Percentiles rank a stretch among this genome's conserved stretches.
Evolutionary conservation across 495 filamentous ascomycete genomes (phyloP).

Genomic region (Penicillium arizonense): DNA sequence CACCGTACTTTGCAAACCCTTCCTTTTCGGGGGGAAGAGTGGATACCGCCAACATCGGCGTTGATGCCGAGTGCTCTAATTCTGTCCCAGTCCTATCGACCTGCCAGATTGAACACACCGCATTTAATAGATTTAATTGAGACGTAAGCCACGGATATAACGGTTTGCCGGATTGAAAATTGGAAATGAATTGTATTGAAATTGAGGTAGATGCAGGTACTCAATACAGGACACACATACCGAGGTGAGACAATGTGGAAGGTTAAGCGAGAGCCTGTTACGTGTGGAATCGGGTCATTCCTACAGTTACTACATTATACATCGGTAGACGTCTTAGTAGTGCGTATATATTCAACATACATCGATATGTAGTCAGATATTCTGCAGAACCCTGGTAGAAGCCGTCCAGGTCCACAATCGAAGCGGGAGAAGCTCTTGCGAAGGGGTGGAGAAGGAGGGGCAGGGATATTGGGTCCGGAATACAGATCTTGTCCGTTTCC

Average conservation of each 20-base stretch:
- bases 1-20: conserved; percentile 26
- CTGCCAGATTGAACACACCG: conserved; percentile 20
- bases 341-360: too few relatives aligned
- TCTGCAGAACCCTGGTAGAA: conserved; percentile 35
- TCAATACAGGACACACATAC: conserved; percentile 1
- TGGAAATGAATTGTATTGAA: neutral
- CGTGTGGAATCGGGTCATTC: conserved; percentile 5
- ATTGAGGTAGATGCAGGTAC: conserved; percentile 3
- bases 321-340: too few relatives aligned
- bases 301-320: too few relatives aligned
- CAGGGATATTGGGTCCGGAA: conserved; percentile 15
- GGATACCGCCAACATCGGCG: conserved; percentile 17
- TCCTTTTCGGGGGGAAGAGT: conserved; percentile 14
- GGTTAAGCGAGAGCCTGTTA: conserved; percentile 26
- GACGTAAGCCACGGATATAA: conserved; percentile 15
- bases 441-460: conserved; percentile 31
- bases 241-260: conserved; percentile 21
- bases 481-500: conserved; percentile 9
- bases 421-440: conserved; percentile 48
- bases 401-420: conserved; percentile 46
- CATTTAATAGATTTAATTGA: neutral
- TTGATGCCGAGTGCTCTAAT: conserved; percentile 17
- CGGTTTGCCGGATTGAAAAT: neutral
- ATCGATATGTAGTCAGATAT: conserved; percentile 24
- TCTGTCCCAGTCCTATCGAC: neutral